Evolutionary conservation across 345 rosid genomes (phyloP).

Genomic region (Eucalyptus victrix): DNA sequence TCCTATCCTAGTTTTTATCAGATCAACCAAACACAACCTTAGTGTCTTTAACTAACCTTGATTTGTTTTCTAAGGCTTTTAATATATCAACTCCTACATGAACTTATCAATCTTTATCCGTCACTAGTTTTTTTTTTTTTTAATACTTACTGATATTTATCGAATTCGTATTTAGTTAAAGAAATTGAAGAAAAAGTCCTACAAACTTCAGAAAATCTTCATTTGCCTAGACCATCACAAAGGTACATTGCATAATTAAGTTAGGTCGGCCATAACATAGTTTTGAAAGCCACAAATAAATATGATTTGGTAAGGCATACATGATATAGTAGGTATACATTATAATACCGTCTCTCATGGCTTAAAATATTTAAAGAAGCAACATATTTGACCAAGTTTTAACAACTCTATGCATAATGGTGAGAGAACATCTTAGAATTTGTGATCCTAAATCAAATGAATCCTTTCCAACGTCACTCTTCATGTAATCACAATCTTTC

Average conservation of each 20-base stretch:
- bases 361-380: background rate
- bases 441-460: background rate
- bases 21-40: accelerated
- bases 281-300: background rate
- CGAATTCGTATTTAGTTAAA: background rate
- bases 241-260: background rate
- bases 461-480: background rate
- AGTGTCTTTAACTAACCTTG: too few species aligned
- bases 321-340: background rate
- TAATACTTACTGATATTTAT: too few species aligned
- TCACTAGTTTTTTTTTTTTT: background rate
- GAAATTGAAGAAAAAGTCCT: background rate
- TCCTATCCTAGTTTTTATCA: accelerated
- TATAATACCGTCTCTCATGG: background rate
- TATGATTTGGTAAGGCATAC: background rate
- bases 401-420: background rate
- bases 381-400: background rate
- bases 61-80: background rate
- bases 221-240: background rate
- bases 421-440: background rate
- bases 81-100: background rate
- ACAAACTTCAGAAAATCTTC: background rate
- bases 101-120: background rate
- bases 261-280: background rate
- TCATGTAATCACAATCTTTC: background rate